A percentile compares a stretch with the other conserved stretches of the same genome.
These are phyloP conservation scores for Camelina neglecta DNA, from an alignment of 345 rosid species.

Conservation along the genomic window DNA sequence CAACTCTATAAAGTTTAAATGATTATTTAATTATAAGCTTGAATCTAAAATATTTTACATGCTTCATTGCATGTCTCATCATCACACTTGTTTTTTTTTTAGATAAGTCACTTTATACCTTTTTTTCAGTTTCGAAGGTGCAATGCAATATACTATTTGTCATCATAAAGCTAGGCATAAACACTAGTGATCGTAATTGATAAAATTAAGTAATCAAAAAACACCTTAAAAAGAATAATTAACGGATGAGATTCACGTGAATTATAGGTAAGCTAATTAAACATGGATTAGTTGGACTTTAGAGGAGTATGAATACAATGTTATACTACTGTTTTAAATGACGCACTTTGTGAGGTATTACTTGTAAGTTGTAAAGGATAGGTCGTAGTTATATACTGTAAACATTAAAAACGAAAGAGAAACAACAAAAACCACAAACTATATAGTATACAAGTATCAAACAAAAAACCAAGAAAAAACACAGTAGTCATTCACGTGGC, in stretches of 20 bases:
- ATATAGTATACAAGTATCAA: not conserved
- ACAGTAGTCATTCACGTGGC: constrained; percentile 41
- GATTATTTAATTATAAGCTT: constrained; percentile 26
- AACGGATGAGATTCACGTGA: not conserved
- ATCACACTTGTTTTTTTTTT: constrained; percentile 25
- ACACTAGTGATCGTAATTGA: constrained; percentile 17
- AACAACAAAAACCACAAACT: not conserved
- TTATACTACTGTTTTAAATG: not conserved
- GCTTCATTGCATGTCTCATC: constrained; percentile 43
- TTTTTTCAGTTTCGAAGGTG: constrained; percentile 29
- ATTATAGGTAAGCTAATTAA: not conserved
- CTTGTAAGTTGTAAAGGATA: not conserved
- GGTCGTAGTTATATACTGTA: not conserved
- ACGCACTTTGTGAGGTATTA: not conserved
- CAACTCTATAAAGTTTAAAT: constrained; percentile 20
- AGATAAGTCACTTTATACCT: constrained; percentile 28
- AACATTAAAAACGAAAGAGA: constrained; percentile 22
- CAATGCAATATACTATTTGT: constrained; percentile 9
- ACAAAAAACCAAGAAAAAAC: constrained; percentile 12
- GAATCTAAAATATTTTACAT: constrained; percentile 22
- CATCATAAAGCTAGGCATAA: constrained; percentile 40
- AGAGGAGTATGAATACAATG: not conserved
- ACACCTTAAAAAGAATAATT: not conserved
- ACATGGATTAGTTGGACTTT: constrained; percentile 12
- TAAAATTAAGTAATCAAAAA: not conserved